Percentiles rank a stretch among this genome's conserved stretches.
Conservation (phyloP, 2,329 filamentous ascomycete genomes). For the Phaeoacremonium minimum region DNA sequence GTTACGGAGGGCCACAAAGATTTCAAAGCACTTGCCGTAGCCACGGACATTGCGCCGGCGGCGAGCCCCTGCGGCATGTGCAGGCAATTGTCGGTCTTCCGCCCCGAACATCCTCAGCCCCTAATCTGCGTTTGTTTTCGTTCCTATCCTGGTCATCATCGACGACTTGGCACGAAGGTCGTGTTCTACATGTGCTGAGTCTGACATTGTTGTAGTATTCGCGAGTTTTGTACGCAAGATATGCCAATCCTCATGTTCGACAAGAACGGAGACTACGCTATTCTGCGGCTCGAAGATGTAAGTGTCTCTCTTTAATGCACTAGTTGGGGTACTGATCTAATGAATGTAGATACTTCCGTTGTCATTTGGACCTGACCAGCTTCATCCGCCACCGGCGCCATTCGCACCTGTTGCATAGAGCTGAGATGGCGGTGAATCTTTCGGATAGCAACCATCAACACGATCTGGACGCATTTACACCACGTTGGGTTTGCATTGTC, state of each 20-base stretch:
- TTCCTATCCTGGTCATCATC: slow-evolving; percentile 1
- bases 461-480: no score
- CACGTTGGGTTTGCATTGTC: no score
- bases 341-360: slow-evolving; percentile 53
- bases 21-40: slow-evolving; percentile 79
- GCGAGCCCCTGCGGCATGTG: slow-evolving; percentile 92
- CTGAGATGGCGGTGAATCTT: no score
- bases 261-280: slow-evolving; percentile 67
- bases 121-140: slow-evolving; percentile 1
- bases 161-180: not conserved
- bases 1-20: slow-evolving; percentile 53
- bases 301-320: slow-evolving; percentile 13
- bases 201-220: slow-evolving; percentile 47
- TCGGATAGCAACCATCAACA: no score
- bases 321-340: slow-evolving; percentile 2
- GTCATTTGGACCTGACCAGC: slow-evolving; percentile 19
- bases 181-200: slow-evolving; percentile 10
- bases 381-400: no score
- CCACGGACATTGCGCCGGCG: slow-evolving; percentile 69
- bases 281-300: slow-evolving; percentile 66
- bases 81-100: slow-evolving; percentile 83
- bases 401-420: no score
- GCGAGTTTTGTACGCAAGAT: slow-evolving; percentile 66
- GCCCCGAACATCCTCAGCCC: no score
- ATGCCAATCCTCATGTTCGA: slow-evolving; percentile 92